Conservation (phyloP, 257 asterid genomes). For the Fraxinus americana region DNA sequence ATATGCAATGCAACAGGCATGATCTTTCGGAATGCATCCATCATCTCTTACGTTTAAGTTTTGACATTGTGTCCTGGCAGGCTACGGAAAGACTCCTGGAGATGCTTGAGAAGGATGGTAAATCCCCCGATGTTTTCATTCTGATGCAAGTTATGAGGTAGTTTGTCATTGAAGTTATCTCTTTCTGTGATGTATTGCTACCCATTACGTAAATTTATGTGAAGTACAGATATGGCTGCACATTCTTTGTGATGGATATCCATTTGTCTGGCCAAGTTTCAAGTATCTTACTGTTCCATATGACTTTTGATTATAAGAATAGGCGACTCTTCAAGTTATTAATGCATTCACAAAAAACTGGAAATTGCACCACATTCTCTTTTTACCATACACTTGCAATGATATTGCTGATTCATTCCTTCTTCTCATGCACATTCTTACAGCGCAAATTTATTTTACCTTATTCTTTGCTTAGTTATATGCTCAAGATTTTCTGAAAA, state of each 20-base stretch:
- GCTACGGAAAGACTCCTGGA: constrained; percentile 71
- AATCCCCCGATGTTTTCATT: constrained; percentile 68
- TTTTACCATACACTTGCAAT: constrained; percentile 5
- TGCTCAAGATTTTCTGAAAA: not conserved
- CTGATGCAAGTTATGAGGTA: constrained; percentile 84
- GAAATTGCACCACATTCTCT: constrained; percentile 9
- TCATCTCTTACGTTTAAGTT: constrained; percentile 26
- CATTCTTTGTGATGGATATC: not conserved
- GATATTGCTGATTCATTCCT: not conserved
- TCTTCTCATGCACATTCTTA: not conserved
- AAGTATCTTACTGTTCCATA: not conserved
- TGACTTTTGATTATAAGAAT: constrained; percentile 6
- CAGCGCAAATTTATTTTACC: not conserved
- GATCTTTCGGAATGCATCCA: constrained; percentile 18
- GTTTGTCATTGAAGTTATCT: constrained; percentile 8
- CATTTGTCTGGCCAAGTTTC: not conserved
- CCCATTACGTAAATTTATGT: not conserved
- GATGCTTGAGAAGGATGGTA: constrained; percentile 76
- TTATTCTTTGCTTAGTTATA: not conserved
- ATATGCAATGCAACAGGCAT: constrained; percentile 13
- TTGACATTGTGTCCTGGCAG: constrained; percentile 43
- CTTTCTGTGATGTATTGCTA: not conserved
- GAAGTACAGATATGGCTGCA: not conserved
- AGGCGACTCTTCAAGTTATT: not conserved
- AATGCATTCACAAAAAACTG: not conserved